Evolutionary conservation across 257 asterid species (phyloP).

Genomic region (Ophiorrhiza pumila): DNA sequence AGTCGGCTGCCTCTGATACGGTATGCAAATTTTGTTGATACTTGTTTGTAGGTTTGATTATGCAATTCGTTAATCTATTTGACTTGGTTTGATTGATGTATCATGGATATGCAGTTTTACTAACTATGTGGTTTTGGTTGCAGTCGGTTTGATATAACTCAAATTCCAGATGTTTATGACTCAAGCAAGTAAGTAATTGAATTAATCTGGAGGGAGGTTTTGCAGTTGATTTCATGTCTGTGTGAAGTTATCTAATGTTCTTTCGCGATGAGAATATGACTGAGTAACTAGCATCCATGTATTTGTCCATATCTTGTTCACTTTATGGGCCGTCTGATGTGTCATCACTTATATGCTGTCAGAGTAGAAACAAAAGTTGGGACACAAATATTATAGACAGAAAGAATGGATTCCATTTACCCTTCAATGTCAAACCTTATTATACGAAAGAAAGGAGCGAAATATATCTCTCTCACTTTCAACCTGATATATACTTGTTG

Average conservation of each 20-base stretch:
- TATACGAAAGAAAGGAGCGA: no score
- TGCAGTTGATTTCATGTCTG: not conserved
- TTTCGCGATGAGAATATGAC: not conserved
- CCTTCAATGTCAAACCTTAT: no score
- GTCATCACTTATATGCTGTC: not conserved
- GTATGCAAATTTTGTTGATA: not conserved
- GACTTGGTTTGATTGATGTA: not conserved
- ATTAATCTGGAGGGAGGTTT: not conserved
- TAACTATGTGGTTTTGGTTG: conserved; percentile 27
- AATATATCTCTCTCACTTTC: no score
- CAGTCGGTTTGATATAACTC: conserved; percentile 91
- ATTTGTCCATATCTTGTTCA: not conserved
- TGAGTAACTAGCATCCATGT: not conserved
- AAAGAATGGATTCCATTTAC: no score
- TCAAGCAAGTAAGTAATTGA: conserved; percentile 84
- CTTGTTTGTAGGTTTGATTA: not conserved
- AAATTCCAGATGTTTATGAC: conserved; percentile 97
- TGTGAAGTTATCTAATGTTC: not conserved
- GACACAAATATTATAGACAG: not conserved
- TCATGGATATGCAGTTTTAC: conserved; percentile 13
- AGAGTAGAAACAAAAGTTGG: not conserved
- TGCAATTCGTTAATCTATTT: conserved; percentile 8
- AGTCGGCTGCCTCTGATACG: not conserved
- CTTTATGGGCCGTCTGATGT: not conserved
- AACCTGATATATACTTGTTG: not conserved